A percentile compares a stretch with the other conserved stretches of the same genome.
These are phyloP conservation scores for Scleromitrula shiraiana DNA, from an alignment of 2,329 filamentous ascomycete genomes.

Conservation along the genomic window DNA sequence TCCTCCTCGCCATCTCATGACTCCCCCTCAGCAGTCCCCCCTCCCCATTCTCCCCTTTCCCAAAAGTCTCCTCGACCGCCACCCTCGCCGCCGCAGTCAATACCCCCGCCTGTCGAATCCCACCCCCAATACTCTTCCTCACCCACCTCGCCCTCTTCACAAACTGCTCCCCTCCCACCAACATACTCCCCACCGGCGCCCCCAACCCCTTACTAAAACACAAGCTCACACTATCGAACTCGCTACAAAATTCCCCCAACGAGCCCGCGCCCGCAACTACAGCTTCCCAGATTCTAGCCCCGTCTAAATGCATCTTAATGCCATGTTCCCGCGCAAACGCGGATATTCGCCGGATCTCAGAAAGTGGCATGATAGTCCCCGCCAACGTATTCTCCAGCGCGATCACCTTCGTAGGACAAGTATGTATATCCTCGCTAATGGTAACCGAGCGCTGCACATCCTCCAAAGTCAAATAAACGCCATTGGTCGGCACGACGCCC, in stretches of 20 bases:
- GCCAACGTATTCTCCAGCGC: slow-evolving; percentile 79
- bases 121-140: slow-evolving; percentile 73
- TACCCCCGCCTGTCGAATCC: slow-evolving; percentile 67
- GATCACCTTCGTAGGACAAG: slow-evolving; percentile 73
- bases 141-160: slow-evolving; percentile 64
- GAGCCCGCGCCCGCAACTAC: slow-evolving; percentile 61
- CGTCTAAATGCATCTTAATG: slow-evolving; percentile 69
- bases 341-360: slow-evolving; percentile 61
- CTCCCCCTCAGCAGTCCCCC: slow-evolving; percentile 52
- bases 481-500: slow-evolving; percentile 60
- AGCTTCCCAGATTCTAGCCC: slow-evolving; percentile 76
- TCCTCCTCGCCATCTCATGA: slow-evolving; percentile 53
- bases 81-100: slow-evolving; percentile 68
- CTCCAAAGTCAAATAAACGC: slow-evolving; percentile 47
- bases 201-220: slow-evolving; percentile 81
- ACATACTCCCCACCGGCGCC: slow-evolving; percentile 69
- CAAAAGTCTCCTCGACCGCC: slow-evolving; percentile 73
- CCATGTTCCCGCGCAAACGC: slow-evolving; percentile 56
- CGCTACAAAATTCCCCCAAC: slow-evolving; percentile 56
- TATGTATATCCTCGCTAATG: slow-evolving; percentile 62
- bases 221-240: slow-evolving; percentile 67
- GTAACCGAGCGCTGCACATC: slow-evolving; percentile 62
- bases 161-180: slow-evolving; percentile 51
- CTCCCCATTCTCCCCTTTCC: slow-evolving; percentile 45
- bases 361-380: slow-evolving; percentile 69